Conservation (phyloP, 1,284 basidiomycete species). For the Coniferiporia weirii region DNA sequence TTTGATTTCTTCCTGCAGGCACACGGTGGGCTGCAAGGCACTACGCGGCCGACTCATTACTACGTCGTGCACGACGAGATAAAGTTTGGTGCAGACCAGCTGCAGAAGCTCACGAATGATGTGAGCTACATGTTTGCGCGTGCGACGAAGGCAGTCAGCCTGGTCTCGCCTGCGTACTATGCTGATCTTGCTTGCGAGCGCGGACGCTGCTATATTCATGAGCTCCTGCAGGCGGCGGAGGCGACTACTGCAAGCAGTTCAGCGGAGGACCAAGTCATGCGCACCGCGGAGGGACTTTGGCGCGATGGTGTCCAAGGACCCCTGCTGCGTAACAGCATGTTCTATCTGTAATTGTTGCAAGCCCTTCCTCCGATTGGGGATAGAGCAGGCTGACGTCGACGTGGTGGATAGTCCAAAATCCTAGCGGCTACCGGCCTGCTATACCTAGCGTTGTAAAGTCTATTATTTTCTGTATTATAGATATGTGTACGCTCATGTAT, state of each 20-base stretch:
- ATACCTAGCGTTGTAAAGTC: too few relatives aligned
- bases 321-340: constrained; percentile 61
- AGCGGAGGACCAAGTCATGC: constrained; percentile 38
- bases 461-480: too few relatives aligned
- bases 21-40: constrained; percentile 38
- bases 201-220: constrained; percentile 68
- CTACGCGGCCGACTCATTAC: constrained; percentile 70
- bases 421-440: too few relatives aligned
- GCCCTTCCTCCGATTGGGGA: neutral
- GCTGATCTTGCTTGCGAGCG: constrained; percentile 73
- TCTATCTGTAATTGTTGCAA: constrained; percentile 50
- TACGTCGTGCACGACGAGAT: constrained; percentile 73
- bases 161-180: constrained; percentile 73
- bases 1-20: constrained; percentile 69
- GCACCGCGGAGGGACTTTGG: constrained; percentile 52
- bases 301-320: constrained; percentile 46
- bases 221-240: constrained; percentile 54
- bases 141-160: constrained; percentile 74
- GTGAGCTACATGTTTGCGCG: constrained; percentile 74
- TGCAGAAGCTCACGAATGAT: constrained; percentile 54
- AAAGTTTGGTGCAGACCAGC: constrained; percentile 56
- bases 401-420: too few relatives aligned
- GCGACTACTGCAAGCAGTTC: constrained; percentile 27
- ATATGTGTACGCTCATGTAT: too few relatives aligned
- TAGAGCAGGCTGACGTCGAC: too few relatives aligned